Conservation (phyloP, 768 basidiomycete genomes). For the Rubroboletus satanas region DNA sequence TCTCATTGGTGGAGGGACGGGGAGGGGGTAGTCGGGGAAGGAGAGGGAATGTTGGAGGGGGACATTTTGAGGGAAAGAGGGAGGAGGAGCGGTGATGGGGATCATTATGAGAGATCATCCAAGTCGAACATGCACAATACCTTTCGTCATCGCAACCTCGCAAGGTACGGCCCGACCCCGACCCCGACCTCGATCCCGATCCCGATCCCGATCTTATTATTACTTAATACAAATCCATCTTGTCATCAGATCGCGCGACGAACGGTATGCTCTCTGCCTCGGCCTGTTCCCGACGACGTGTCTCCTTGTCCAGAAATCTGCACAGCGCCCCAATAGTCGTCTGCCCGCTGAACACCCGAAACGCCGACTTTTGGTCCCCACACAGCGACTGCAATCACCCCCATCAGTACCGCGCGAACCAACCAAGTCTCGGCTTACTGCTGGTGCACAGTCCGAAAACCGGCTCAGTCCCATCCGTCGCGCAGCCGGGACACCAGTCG, state of each 20-base stretch:
- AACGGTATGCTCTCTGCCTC: constrained; percentile 61
- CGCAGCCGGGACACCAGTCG: constrained; percentile 77
- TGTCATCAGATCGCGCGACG: constrained; percentile 58
- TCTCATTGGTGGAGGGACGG: background rate
- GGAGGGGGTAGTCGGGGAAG: background rate
- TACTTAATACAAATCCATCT: constrained; percentile 53
- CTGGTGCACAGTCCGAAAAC: constrained; percentile 73
- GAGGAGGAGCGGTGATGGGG: background rate
- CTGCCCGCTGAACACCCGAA: constrained; percentile 74
- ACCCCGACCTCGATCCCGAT: background rate
- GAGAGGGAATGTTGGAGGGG: background rate
- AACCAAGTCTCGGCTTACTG: constrained; percentile 36
- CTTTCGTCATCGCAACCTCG: constrained; percentile 5
- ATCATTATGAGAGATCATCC: background rate
- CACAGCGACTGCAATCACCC: constrained; percentile 50
- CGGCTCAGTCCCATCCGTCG: constrained; percentile 63
- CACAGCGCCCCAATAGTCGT: constrained; percentile 57
- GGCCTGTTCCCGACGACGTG: constrained; percentile 49
- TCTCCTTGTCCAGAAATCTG: constrained; percentile 70
- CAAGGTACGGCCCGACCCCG: background rate
- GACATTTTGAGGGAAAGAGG: background rate
- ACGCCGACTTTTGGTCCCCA: constrained; percentile 61
- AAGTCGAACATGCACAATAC: background rate
- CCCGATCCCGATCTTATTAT: background rate
- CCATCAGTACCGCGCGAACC: constrained; percentile 1